These are phyloP conservation scores for Pharnaceum exiguum DNA, from an alignment of 148 eudicot species.

Conservation along the genomic window DNA sequence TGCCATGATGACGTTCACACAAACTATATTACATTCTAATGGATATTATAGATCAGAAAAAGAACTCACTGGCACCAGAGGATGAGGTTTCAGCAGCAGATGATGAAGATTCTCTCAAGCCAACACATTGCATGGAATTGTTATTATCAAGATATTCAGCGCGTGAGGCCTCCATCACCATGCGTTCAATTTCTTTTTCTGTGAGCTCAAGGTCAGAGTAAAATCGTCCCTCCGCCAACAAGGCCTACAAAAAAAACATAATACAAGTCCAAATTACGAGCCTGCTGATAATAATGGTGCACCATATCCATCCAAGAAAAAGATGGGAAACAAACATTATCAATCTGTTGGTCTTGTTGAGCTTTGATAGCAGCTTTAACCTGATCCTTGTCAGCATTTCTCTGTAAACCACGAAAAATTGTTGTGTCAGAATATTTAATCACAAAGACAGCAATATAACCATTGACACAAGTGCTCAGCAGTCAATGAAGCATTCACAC, in stretches of 20 bases:
- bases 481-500: too few relatives aligned
- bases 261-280: background rate
- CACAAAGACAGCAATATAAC: background rate
- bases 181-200: conserved; percentile 95
- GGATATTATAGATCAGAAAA: too few relatives aligned
- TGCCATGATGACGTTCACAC: too few relatives aligned
- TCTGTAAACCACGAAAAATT: conserved; percentile 35
- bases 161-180: conserved; percentile 98
- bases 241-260: conserved; percentile 46
- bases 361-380: conserved; percentile 98
- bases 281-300: background rate
- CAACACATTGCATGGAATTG: conserved; percentile 62
- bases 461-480: background rate
- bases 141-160: conserved; percentile 75
- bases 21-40: too few relatives aligned
- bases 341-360: conserved; percentile 98
- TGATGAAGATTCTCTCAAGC: conserved; percentile 63
- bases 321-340: conserved; percentile 46
- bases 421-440: background rate
- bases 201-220: conserved; percentile 97
- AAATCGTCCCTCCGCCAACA: conserved; percentile 90
- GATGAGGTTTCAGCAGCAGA: conserved; percentile 97
- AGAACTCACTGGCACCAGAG: conserved; percentile 84
- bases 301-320: background rate
- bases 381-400: conserved; percentile 82